Base-by-base conservation (phyloP, 2,329 filamentous ascomycete genomes). In the Gnomoniopsis smithogilvyi region DNA sequence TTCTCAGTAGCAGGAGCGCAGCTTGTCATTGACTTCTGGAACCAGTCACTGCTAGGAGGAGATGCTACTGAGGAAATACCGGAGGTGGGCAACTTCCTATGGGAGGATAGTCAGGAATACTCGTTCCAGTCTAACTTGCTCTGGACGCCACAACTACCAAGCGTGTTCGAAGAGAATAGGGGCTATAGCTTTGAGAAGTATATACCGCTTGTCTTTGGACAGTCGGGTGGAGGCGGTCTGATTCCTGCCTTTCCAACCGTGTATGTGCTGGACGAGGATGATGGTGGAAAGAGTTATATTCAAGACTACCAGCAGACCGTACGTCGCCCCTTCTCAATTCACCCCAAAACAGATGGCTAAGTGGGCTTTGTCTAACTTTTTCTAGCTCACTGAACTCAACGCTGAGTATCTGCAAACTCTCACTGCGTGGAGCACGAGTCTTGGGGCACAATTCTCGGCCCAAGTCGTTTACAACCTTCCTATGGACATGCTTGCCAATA, bases 381-480 rank as follows among this genome's bases (percentile, higher is more conserved):
- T 3, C 30, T 30, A 64, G 56, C 64, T 72, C 10, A 63, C 61
- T 1, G 57, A 64, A 2, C 54, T 64, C 33, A 70, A 74, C 60
- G 59, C 62, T n/a, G 24, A 49, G 14, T 58, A 58, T 8, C 45
- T 58, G 4, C n/a, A 19, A n/a, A 45, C 56, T 8, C 15, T 58
- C 19, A 54, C 51, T 7, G 8, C 47, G 24, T 77, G 74, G 73
- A 64, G 71, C 7, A 49, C 63, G 1, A 47, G 64, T 17, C 64
- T 78, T 0, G 68, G 66, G 1, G 19, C 77, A 0, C 63, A 74
- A 36, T 73, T 69, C 51, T 78, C 76, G 0, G 62, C 68, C 1
- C 77, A 79, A 60, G 63, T 73, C 1, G 68, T 67, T 0, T 79
- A 79, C 60, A 76, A 76, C 53, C 53, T 77, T 7, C 72, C 75